Evolutionary conservation across 75 land plant species (phyloP), one percentile per base, ranked within the genome.

Genomic region (Cunninghamia lanceolata): DNA sequence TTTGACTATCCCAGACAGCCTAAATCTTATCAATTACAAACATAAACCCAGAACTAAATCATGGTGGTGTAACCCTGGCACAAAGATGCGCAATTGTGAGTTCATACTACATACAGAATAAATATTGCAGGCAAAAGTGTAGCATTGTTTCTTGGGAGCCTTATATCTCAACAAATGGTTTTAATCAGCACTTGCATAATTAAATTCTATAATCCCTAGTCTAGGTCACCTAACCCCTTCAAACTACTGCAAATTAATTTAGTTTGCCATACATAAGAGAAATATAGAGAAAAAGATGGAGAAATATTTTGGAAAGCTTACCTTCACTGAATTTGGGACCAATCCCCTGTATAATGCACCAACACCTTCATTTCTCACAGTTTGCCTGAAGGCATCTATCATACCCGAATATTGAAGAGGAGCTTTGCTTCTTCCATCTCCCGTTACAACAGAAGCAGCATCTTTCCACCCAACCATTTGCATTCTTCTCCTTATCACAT

Each of bases 391-490:
- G 3, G 98, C 93, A 88, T 96, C 98, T 74, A 95, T 85, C 96
- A 97, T 96, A 59, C 99, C 98, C 66, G 81, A 89, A 83, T 96
- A 97, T 63, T 96, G 93, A 71, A 94, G 86, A 2, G 93, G 85
- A 13, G 91, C 88, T 76, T 84, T 93, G 34, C 82, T 81, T 87
- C 85, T 90, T 32, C 98, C 96, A 88, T 96, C 96, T 63, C 94
- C 95, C 63, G 93, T 93, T 34, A 96, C 86, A 76, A 97, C 70
- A 21, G 95, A 88, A 39, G 95, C 87, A 84, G 97, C 97, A 89
- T 93, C 88, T 81, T 94, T 94, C 99, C 99, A 97, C 35, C 99
- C 99, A 42, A 91, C 98, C 99, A 97, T 97, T 89, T 97, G 98
- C 98, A 97, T 91, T 89, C 99, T 91, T 78, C 99, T 79, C 34